Evolutionary conservation across 2,329 filamentous ascomycete species (phyloP), one percentile per base, ranked within the genome.

Genomic region (Aspergillus novoparasiticus): DNA sequence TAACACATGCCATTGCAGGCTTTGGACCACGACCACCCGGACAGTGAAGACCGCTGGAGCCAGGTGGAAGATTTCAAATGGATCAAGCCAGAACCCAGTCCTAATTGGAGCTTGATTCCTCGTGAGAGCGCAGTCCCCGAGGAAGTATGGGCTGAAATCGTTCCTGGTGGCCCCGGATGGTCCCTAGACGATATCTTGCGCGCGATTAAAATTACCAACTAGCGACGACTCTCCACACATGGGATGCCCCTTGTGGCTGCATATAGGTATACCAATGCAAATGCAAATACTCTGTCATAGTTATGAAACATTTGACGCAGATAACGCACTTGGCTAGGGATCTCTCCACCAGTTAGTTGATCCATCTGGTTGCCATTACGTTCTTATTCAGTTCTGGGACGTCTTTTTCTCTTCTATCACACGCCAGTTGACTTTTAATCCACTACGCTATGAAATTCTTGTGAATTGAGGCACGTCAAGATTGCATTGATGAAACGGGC

Each of bases 21-120:
- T 39, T 63, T 76, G 50, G 64, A 73, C 21, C 72, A 76, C 34
- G 74, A 75, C 61, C 69, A 71, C 39, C 67, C 69, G 4, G 69
- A 76, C 34, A 66, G 75, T 8, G 69, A 74, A 59, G 94, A 96
- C 75, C 86, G 90, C 71, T 99, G 93, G 92, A 86, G 94, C 70
- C 88, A 95, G 72, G 91, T 98, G 19, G 92, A 98, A 76, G 95
- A 99, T 76, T 99, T 99, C 83, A 96, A 96, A 79, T 98, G 95
- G 95, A 85, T 97, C 66, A 96, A 94, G 77, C 84, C 86, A 19
- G 92, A 91, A 62, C 87, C 87, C 34, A 97, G 92, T 73, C 95
- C 95, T 2, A 94, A 99, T 74, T 99, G 94, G 93, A 86, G 83
- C 39, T 78, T 92, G 2, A 70, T 98, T 26, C 81, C 86, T 1